Conservation (phyloP, 257 asterid species). For the Fraxinus americana region DNA sequence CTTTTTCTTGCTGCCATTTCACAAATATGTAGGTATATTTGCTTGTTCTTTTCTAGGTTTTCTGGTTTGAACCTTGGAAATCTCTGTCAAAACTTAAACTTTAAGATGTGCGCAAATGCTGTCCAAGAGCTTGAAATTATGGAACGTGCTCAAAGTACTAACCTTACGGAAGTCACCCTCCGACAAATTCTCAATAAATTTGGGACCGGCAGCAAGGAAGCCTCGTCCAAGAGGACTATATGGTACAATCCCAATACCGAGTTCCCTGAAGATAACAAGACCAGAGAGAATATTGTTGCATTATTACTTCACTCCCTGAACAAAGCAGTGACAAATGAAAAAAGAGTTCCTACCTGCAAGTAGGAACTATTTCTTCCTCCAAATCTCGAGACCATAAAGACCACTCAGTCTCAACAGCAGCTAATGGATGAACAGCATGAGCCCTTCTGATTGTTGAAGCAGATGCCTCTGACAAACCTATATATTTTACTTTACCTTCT, state of each 20-base stretch:
- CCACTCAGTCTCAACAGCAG: conserved; percentile 77
- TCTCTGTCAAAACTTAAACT: conserved; percentile 6
- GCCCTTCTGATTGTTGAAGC: conserved; percentile 79
- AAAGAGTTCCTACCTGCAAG: conserved; percentile 51
- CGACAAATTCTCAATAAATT: conserved; percentile 16
- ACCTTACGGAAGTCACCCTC: conserved; percentile 30
- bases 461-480: conserved; percentile 78
- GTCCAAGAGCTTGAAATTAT: background rate
- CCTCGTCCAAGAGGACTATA: conserved; percentile 39
- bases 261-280: conserved; percentile 21
- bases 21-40: conserved; percentile 23
- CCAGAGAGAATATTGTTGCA: background rate
- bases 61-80: conserved; percentile 28
- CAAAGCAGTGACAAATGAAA: background rate
- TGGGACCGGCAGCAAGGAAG: conserved; percentile 33
- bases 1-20: conserved; percentile 38
- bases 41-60: conserved; percentile 28
- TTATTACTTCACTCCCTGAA: background rate
- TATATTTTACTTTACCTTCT: conserved; percentile 75
- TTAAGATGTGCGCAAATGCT: background rate
- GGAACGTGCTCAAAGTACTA: background rate
- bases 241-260: conserved; percentile 34
- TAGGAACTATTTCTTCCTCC: conserved; percentile 62
- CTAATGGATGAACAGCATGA: conserved; percentile 70
- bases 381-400: conserved; percentile 73